Evolutionary conservation across 2,329 filamentous ascomycete genomes (phyloP), one percentile per base, ranked within the genome.

Genomic region (Cladosporium sp.): DNA sequence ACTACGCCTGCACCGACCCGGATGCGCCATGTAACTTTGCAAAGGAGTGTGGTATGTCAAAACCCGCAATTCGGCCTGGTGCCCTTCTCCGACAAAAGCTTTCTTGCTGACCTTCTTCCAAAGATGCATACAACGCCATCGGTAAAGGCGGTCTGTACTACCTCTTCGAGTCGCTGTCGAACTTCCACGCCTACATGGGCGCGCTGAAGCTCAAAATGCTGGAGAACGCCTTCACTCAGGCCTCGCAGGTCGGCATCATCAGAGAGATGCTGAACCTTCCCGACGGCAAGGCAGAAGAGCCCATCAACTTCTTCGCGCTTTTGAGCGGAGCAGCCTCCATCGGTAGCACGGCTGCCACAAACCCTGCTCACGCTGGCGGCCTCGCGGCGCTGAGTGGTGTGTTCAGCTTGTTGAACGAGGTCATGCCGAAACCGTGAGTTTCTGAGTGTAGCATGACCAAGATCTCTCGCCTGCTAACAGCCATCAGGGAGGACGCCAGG

Each of bases 71-170:
- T 31, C 16, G 5, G 7, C 9, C 3, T 9, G 40, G 8, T 7
- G 4, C 22, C 6, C 9, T 10, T 18, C 9, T 14, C 13, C 3
- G 9, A 42, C 4, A 11, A 44, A 44, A 16, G 14, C 42, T 11
- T 28, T 33, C 42, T 41, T 32, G 14, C 48, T 48, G 44, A 46
- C 18, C 8, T 38, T n/a, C n/a, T 7, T 6, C 9, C 16, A 46
- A 18, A 18, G 46, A 43, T 1, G 28, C 43, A 19, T 33, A 43
- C 48, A 51, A 51, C n/a, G 48, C 28, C 19, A 18, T 43, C 31
- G 32, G 31, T 31, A 51, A 51, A 34, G 48, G 48, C 31, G 40
- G 48, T 28, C 48, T 51, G 9, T 51, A 35, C 48, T 51, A 51
- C 19, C 40, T 51, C 32, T 51, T 35, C 48, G 13, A 28, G 6